Conservation (phyloP, 495 filamentous ascomycete species). For the Penicillium steckii region DNA sequence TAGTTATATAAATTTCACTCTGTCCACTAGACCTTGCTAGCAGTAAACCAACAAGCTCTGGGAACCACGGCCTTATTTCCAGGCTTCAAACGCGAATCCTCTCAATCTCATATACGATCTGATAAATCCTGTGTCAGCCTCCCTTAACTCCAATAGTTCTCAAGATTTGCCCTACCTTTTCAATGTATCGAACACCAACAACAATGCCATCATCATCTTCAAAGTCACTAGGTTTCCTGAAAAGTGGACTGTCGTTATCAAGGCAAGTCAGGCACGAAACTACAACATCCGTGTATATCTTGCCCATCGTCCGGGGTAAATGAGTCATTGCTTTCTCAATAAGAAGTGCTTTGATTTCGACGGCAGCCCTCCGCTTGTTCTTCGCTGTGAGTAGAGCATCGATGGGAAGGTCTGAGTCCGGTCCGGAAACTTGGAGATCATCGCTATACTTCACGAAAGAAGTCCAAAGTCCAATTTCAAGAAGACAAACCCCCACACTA, state of each 20-base stretch:
- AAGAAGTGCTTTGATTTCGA: slow-evolving; percentile 38
- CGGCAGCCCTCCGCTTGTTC: neutral
- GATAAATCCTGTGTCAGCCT: neutral
- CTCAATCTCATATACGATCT: slow-evolving; percentile 9
- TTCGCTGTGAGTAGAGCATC: neutral
- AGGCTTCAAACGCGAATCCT: slow-evolving; percentile 18
- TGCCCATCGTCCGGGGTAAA: slow-evolving; percentile 49
- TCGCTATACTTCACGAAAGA: slow-evolving; percentile 29
- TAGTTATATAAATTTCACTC: no score
- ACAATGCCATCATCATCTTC: slow-evolving; percentile 49
- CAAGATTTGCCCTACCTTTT: slow-evolving; percentile 25
- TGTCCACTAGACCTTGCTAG: no score
- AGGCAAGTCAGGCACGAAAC: slow-evolving; percentile 56
- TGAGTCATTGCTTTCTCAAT: slow-evolving; percentile 32
- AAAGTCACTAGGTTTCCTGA: slow-evolving; percentile 42
- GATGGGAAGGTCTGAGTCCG: neutral
- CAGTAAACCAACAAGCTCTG: no score
- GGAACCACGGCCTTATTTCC: neutral
- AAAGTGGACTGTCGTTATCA: slow-evolving; percentile 44
- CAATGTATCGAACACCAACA: slow-evolving; percentile 52
- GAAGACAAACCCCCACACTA: slow-evolving; percentile 44
- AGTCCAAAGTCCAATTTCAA: slow-evolving; percentile 43
- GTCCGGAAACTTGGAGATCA: neutral
- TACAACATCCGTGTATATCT: slow-evolving; percentile 48
- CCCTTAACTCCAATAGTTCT: no score